phyloP scores from a whole-genome alignment of 2,329 filamentous ascomycete species.

The Pseudovirgaria hyperparasitica region DNA sequence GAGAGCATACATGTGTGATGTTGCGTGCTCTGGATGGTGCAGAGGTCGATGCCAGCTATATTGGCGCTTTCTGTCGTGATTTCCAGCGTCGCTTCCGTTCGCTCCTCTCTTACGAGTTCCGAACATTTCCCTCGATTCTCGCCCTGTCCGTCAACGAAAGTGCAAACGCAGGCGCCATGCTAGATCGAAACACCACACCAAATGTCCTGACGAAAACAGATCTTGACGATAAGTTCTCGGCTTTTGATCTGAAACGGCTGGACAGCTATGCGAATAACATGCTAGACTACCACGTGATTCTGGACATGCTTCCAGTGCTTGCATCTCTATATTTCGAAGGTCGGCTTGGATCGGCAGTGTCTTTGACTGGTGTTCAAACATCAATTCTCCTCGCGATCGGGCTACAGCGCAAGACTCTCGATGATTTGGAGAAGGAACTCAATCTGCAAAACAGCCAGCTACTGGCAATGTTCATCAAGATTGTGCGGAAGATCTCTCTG shows the following conservation, averaged over 20 bases:
- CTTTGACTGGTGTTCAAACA: conserved; percentile 70
- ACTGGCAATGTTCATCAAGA: conserved; percentile 94
- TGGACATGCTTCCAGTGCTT: conserved; percentile 79
- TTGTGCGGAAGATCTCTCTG: conserved; percentile 72
- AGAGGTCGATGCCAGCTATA: conserved; percentile 59
- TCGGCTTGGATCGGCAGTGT: conserved; percentile 52
- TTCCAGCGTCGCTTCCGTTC: conserved; percentile 91
- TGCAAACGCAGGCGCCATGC: conserved; percentile 57
- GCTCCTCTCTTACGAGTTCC: conserved; percentile 86
- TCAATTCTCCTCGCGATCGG: conserved; percentile 78
- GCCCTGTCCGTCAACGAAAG: conserved; percentile 84
- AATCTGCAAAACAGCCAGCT: conserved; percentile 63
- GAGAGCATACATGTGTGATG: conserved; percentile 98
- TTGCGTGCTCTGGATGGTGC: conserved; percentile 56
- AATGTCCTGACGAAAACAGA: conserved; percentile 56
- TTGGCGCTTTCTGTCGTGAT: conserved; percentile 80
- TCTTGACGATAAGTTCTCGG: conserved; percentile 66
- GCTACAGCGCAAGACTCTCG: conserved; percentile 78
- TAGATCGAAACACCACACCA: conserved; percentile 41
- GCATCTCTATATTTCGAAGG: conserved; percentile 77
- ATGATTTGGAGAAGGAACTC: conserved; percentile 67
- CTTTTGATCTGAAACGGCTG: conserved; percentile 88
- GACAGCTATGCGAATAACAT: conserved; percentile 95
- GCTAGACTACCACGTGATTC: conserved; percentile 93
- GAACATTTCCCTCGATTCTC: conserved; percentile 61